A percentile compares a stretch with the other conserved stretches of the same genome.
Conservation (phyloP, 768 basidiomycete genomes). For the Lentinula boryana region DNA sequence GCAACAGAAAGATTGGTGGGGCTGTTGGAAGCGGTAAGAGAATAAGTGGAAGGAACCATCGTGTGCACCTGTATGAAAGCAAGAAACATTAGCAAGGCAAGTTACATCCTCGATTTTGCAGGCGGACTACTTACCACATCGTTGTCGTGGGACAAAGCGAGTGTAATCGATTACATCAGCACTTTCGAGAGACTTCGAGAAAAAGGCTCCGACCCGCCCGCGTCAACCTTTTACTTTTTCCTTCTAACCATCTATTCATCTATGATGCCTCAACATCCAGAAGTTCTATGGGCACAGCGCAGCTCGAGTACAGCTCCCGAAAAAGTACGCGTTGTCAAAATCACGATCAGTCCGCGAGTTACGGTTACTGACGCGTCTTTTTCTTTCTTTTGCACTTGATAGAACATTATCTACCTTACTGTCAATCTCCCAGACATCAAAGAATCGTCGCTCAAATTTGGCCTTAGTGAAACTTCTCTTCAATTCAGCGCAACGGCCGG, state of each 20-base stretch:
- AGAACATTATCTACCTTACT: slow-evolving; percentile 88
- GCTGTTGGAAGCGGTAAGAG: slow-evolving; percentile 76
- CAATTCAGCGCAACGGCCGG: slow-evolving; percentile 62
- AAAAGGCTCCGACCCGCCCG: slow-evolving; percentile 17
- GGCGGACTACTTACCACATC: background rate
- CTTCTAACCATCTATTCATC: slow-evolving; percentile 11
- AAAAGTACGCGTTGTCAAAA: slow-evolving; percentile 45
- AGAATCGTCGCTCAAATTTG: slow-evolving; percentile 49
- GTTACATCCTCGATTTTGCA: background rate
- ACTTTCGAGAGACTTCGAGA: slow-evolving; percentile 33
- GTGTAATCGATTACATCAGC: slow-evolving; percentile 3
- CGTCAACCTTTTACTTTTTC: background rate
- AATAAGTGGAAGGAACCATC: slow-evolving; percentile 78
- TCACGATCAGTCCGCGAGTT: background rate
- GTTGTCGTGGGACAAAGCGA: background rate
- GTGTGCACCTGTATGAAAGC: slow-evolving; percentile 59
- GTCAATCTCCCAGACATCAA: slow-evolving; percentile 76
- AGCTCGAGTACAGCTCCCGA: slow-evolving; percentile 57
- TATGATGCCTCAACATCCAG: slow-evolving; percentile 61
- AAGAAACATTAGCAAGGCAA: background rate
- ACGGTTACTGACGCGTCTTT: slow-evolving; percentile 11
- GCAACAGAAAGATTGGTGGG: slow-evolving; percentile 69
- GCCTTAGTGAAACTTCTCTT: slow-evolving; percentile 49
- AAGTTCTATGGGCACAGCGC: slow-evolving; percentile 94
- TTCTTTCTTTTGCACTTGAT: slow-evolving; percentile 8